Base-by-base conservation (phyloP, 2,329 filamentous ascomycete species). In the Paecilomyces sp. region DNA sequence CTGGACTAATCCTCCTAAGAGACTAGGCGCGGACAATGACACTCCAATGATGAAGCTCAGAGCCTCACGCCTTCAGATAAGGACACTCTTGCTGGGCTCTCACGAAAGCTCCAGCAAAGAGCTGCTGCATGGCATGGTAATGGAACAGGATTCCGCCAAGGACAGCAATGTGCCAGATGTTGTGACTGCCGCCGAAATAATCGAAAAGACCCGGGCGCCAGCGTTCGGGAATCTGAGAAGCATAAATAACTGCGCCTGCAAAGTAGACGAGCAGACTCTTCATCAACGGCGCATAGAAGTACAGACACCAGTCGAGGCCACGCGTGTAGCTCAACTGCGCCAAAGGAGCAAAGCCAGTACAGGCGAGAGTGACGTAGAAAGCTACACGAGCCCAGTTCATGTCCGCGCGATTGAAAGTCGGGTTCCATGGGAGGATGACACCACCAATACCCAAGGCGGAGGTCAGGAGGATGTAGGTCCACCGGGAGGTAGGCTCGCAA, bases 131-230 rank as follows among this genome's bases (percentile, higher is more conserved):
- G 18, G 94, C 94, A 24, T 84, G 83, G 77, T 97, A 99, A 75
- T 99, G 94, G 74, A 96, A 97, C n/a, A 97, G 76, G 60, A 99
- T 99, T 11, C 94, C 94, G 15, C 92, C 91, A 30, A 99, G 80
- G 11, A 99, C 94, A 7, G 94, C 94, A 34, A 96, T 77, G 75
- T 99, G 94, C 94, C 94, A 99, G 60, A 99, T 86, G 75, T 99
- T 99, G 77, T 99, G 94, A 74, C 91, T 95, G 54, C 91, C 92
- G 47, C 94, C 94, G 50, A 95, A 83, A 72, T 97, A 97, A 75
- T 99, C 94, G 68, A 99, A 99, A 72, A 89, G 85, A 56, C 94
- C 94, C 0, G 94, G 94, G 67, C 83, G 89, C 89, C 92, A 99
- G 62, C 92, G 83, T 79, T 99, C 94, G 1, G 94, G 94, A 0